These are phyloP conservation scores for Nidularia sp. DNA, from an alignment of 768 basidiomycete genomes.

Conservation along the genomic window DNA sequence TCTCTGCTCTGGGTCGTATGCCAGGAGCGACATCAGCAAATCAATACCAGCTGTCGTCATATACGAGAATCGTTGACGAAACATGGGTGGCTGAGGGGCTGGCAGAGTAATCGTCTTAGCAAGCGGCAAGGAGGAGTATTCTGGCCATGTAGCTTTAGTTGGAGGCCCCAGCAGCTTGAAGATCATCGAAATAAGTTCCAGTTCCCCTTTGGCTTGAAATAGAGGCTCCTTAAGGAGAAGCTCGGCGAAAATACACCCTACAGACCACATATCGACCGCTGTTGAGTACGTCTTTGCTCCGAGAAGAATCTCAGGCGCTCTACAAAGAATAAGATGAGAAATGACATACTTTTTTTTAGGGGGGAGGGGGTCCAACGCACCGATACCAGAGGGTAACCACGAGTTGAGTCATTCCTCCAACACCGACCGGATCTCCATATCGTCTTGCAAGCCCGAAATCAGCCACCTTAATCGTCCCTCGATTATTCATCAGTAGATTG, in stretches of 20 bases:
- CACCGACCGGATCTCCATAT: slow-evolving; percentile 94
- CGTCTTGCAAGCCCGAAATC: slow-evolving; percentile 96
- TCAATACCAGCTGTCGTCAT: slow-evolving; percentile 83
- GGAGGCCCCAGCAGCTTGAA: slow-evolving; percentile 96
- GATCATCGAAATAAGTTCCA: slow-evolving; percentile 90
- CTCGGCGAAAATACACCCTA: slow-evolving; percentile 98
- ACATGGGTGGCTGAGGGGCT: slow-evolving; percentile 66
- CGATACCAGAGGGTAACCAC: slow-evolving; percentile 99
- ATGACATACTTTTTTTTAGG: slow-evolving; percentile 2
- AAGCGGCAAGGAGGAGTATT: slow-evolving; percentile 73
- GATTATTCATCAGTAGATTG: slow-evolving; percentile 97
- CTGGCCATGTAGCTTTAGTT: slow-evolving; percentile 82
- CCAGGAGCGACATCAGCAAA: slow-evolving; percentile 73
- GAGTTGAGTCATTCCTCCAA: slow-evolving; percentile 95
- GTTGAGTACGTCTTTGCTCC: slow-evolving; percentile 94
- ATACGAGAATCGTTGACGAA: slow-evolving; percentile 85
- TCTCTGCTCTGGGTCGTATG: slow-evolving; percentile 85
- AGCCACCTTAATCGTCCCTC: slow-evolving; percentile 97
- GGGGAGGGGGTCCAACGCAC: slow-evolving; percentile 34
- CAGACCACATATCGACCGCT: slow-evolving; percentile 97
- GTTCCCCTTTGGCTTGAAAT: slow-evolving; percentile 95
- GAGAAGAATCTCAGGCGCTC: slow-evolving; percentile 92
- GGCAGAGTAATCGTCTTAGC: slow-evolving; percentile 77
- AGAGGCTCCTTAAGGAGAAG: slow-evolving; percentile 91
- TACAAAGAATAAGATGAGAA: slow-evolving; percentile 25